A percentile compares a stretch with the other conserved stretches of the same genome.
Evolutionary conservation across 495 filamentous ascomycete genomes (phyloP).

Genomic region (Xanthoparmelia taractica): DNA sequence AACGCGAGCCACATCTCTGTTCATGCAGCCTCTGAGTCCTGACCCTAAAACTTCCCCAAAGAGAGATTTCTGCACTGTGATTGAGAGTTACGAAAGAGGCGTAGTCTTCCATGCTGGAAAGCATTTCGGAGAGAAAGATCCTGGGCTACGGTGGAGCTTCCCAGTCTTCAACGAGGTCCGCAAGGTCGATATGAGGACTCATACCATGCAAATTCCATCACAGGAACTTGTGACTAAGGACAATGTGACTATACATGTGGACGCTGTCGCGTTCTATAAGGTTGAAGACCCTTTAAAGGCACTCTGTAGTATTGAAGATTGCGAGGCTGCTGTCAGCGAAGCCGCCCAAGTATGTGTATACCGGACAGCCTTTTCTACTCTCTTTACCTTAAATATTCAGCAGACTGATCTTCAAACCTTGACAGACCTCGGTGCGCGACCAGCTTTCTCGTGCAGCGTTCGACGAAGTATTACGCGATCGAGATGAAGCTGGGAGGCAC

Average conservation of each 20-base stretch:
- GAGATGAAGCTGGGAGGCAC: not conserved
- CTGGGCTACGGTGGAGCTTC: not conserved
- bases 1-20: not conserved
- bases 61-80: not conserved
- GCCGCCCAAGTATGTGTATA: not conserved
- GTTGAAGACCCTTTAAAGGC: not conserved
- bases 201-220: not conserved
- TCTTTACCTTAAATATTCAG: not conserved
- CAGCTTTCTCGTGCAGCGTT: not conserved
- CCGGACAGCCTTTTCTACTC: not conserved
- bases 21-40: not conserved
- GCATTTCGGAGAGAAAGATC: not conserved
- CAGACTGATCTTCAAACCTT: not conserved
- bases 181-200: not conserved
- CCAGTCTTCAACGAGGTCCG: not conserved
- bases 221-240: not conserved
- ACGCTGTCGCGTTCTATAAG: not conserved
- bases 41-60: not conserved
- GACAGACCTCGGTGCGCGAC: not conserved
- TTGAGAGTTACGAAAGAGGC: not conserved
- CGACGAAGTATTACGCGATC: not conserved
- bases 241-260: not conserved
- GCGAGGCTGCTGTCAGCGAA: not conserved
- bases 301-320: not conserved
- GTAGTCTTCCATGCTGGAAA: not conserved